Base-by-base conservation (phyloP, 805 yeast species). In the Metschnikowia borealis region DNA sequence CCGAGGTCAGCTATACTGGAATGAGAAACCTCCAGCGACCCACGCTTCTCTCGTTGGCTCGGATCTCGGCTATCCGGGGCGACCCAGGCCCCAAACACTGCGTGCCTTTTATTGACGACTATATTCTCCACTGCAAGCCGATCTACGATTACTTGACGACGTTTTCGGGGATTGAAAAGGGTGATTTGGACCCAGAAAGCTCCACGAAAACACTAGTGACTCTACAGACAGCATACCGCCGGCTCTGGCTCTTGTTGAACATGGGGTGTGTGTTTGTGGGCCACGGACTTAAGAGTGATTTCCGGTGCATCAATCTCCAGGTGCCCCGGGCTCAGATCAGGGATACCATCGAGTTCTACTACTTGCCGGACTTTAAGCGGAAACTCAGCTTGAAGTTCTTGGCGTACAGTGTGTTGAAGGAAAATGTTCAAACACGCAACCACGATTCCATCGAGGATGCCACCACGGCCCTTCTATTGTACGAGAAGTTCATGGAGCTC, bases 401-500 rank as follows among this genome's bases (percentile, higher is more conserved):
- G 63, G 89, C 96, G 11, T 90, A 90, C 77, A 82, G 82, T 29
- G 74, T 92, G 43, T 73, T 94, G 47, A 79, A 79, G 33, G 83
- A 82, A 54, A 78, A 82, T 44, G 96, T 95, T 32, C 99, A 94
- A 65, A 83, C 82, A 2, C 96, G 94, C 1, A 92, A 92, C 62
- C 99, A 94, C 67, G 98, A 95, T 64, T 92, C 98, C 0, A 90
- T 94, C 41, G 99, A 94, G 62, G 99, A 94, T 71, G 97, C 99
- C 0, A 72, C 76, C 50, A 85, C 95, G 10, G 98, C 99, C 0
- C 74, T 94, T 58, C 67, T 80, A 41, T 70, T 94, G 34, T 95
- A 88, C 70, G 80, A 81, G 53, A 83, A 81, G 60, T 92, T 88
- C 62, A 67, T 80, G 60, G 84, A 85, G 55, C 73, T 92, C 55